Conservation (phyloP, 495 filamentous ascomycete species). For the Apiosordaria backusii region DNA sequence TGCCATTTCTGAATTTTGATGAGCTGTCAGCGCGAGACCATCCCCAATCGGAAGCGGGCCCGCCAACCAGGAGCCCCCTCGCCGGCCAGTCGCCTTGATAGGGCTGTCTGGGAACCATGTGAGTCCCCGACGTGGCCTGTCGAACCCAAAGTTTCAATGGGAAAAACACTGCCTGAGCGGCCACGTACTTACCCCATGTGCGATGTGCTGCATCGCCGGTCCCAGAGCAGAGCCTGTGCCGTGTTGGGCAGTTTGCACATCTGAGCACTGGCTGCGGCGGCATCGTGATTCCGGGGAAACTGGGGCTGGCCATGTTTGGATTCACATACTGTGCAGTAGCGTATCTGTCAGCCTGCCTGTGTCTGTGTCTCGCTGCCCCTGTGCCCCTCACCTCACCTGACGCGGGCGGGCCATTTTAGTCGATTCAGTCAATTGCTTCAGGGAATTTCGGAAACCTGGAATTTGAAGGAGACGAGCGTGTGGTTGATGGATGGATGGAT, state of each 20-base stretch:
- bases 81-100: slow-evolving; percentile 15
- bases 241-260: not conserved
- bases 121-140: not conserved
- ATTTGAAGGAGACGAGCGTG: too few species aligned
- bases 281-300: not conserved
- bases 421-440: not conserved
- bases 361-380: too few species aligned
- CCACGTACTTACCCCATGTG: too few species aligned
- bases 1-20: not conserved
- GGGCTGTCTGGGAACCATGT: slow-evolving; percentile 6
- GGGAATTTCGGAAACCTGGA: too few species aligned
- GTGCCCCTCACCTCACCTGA: not conserved
- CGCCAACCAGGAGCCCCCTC: slow-evolving; percentile 12
- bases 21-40: slow-evolving; percentile 1
- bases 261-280: not conserved
- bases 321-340: not conserved
- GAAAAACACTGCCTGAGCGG: not conserved
- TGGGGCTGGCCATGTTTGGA: not conserved
- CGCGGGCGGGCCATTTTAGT: not conserved
- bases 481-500: too few species aligned
- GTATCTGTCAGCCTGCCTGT: not conserved
- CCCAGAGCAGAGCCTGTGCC: not conserved
- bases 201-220: too few species aligned
- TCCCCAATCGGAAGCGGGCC: slow-evolving; percentile 22
- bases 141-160: slow-evolving; percentile 13